phyloP scores from a whole-genome alignment of 163 green algal species.

The Scenedesmus sp. region DNA sequence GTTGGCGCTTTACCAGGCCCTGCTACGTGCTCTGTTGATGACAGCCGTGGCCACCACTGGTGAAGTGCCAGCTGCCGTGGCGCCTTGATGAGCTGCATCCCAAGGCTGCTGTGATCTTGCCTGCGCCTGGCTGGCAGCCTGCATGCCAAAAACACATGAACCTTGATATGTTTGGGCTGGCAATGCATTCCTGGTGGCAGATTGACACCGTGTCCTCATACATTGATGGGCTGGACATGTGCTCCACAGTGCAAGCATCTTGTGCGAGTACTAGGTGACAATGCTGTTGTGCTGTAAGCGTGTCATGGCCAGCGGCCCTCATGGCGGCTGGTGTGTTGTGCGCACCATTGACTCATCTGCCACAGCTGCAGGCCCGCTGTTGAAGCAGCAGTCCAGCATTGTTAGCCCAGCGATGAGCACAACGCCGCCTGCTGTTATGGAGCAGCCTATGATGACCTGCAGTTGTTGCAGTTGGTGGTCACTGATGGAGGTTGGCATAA shows the following conservation, averaged over 20 bases:
- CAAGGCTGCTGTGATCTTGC: background rate
- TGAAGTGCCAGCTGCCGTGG: background rate
- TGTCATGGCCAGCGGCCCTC: background rate
- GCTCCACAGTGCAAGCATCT: too few species aligned
- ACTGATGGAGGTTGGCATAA: too few species aligned
- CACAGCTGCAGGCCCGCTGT: conserved; percentile 1
- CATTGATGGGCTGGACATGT: too few species aligned
- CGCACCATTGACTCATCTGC: conserved; percentile 7
- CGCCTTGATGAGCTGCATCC: background rate
- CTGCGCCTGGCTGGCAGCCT: background rate
- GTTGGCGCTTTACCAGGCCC: background rate
- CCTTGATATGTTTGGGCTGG: background rate
- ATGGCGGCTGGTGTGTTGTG: background rate
- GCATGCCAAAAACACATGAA: background rate
- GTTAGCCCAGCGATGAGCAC: conserved; percentile 18
- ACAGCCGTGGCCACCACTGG: background rate
- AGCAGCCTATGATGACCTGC: conserved; percentile 16
- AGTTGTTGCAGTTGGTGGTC: background rate
- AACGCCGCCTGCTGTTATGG: conserved; percentile 31
- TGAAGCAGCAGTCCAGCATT: conserved; percentile 24
- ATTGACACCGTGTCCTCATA: too few species aligned
- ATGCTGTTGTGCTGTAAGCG: background rate
- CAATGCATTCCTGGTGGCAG: too few species aligned
- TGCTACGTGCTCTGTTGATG: background rate
- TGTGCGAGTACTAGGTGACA: too few species aligned